These are phyloP conservation scores for Didymella exigua DNA, from an alignment of 2,329 filamentous ascomycete species.

Conservation along the genomic window DNA sequence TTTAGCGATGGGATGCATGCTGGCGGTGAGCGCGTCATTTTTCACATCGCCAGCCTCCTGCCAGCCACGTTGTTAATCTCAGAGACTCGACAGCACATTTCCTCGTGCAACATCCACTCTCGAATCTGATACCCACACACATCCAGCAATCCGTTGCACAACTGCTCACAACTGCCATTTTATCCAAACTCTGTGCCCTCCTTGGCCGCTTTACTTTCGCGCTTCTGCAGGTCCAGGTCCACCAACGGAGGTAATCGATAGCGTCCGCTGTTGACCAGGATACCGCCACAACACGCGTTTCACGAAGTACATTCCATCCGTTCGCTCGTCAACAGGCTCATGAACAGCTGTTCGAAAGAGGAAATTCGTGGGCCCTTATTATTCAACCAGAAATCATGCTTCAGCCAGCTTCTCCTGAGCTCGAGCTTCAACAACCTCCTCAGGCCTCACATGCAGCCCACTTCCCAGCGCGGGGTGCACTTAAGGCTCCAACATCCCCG, in stretches of 20 bases:
- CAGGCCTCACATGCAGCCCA: slow-evolving; percentile 40
- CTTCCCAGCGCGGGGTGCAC: slow-evolving; percentile 35
- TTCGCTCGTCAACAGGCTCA: slow-evolving; percentile 19
- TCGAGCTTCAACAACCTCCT: slow-evolving; percentile 30
- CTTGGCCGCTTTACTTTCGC: slow-evolving; percentile 18
- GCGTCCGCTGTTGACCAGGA: slow-evolving; percentile 19
- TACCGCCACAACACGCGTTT: slow-evolving; percentile 31
- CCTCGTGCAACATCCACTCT: slow-evolving; percentile 21
- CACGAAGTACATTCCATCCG: slow-evolving; percentile 30
- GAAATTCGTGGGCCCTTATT: slow-evolving; percentile 30
- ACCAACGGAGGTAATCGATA: slow-evolving; percentile 21
- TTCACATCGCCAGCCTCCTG: slow-evolving; percentile 23
- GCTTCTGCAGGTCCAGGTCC: slow-evolving; percentile 17
- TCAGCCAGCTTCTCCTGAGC: slow-evolving; percentile 24
- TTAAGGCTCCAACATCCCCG: slow-evolving; percentile 22
- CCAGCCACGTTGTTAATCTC: slow-evolving; percentile 25
- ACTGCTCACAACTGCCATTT: slow-evolving; percentile 11
- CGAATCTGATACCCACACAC: slow-evolving; percentile 4
- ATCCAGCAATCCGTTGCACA: slow-evolving; percentile 22
- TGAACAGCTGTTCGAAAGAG: slow-evolving; percentile 26
- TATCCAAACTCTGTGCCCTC: slow-evolving; percentile 16
- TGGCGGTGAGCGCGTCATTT: slow-evolving; percentile 29
- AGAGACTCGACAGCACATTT: slow-evolving; percentile 22
- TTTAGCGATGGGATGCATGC: slow-evolving; percentile 26
- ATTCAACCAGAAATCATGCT: slow-evolving; percentile 27